phyloP scores from a whole-genome alignment of 2,329 filamentous ascomycete species.

The Colletotrichum cordylinicola region DNA sequence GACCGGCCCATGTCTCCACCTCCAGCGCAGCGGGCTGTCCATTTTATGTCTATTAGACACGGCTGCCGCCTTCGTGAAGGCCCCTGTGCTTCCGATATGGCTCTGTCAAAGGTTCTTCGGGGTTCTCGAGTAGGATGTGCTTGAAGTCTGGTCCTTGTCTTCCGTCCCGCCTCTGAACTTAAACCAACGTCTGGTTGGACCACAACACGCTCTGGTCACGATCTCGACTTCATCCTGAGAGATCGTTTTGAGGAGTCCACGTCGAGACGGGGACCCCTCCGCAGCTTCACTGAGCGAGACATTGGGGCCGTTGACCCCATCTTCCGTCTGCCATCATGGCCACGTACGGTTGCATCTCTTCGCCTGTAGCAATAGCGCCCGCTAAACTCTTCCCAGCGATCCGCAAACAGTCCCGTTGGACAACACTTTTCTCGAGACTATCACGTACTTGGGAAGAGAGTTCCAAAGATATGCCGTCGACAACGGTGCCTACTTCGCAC shows the following conservation, averaged over 20 bases:
- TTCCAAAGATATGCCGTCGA: constrained; percentile 73
- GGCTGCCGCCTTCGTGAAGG: constrained; percentile 26
- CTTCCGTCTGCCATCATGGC: constrained; percentile 10
- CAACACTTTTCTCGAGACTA: constrained; percentile 61
- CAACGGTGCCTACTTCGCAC: constrained; percentile 69
- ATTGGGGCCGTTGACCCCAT: neutral
- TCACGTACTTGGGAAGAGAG: constrained; percentile 65
- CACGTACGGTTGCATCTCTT: constrained; percentile 12
- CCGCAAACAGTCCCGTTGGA: constrained; percentile 59
- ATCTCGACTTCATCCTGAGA: neutral
- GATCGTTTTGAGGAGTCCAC: neutral
- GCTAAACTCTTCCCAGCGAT: constrained; percentile 44
- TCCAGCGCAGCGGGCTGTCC: constrained; percentile 28
- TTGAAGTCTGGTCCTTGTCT: neutral
- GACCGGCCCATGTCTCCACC: constrained; percentile 33
- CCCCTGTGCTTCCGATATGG: constrained; percentile 13
- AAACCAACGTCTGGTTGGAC: neutral
- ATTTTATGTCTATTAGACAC: constrained; percentile 32
- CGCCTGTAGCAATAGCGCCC: neutral
- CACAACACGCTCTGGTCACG: neutral
- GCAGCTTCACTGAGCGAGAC: neutral
- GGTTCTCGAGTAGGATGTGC: neutral
- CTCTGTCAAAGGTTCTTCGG: neutral
- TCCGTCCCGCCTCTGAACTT: neutral
- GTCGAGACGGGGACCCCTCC: neutral